phyloP scores from a whole-genome alignment of 164 flowering plant genomes.

The Piper longum region DNA sequence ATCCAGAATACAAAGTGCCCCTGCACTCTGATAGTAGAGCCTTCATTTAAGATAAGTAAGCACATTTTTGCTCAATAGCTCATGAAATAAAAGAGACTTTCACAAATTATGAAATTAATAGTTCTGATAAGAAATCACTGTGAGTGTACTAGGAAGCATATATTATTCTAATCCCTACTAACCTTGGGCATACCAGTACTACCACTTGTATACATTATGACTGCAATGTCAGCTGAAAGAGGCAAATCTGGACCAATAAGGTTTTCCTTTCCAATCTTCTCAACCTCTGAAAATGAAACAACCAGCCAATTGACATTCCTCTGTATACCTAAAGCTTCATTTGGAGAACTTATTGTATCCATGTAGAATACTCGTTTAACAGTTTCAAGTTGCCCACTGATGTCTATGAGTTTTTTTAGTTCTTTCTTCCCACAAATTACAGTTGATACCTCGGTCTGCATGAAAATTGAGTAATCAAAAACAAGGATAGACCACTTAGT shows the following conservation, averaged over 20 bases:
- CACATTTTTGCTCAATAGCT: neutral
- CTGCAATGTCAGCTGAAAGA: constrained; percentile 76
- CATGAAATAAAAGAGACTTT: neutral
- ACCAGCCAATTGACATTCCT: constrained; percentile 40
- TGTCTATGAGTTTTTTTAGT: constrained; percentile 55
- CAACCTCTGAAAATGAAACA: constrained; percentile 47
- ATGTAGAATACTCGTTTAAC: constrained; percentile 77
- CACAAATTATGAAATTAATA: neutral
- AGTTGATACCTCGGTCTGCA: constrained; percentile 90
- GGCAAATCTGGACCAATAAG: constrained; percentile 63
- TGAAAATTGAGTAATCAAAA: constrained; percentile 1
- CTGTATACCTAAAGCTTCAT: constrained; percentile 22
- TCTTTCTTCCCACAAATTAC: constrained; percentile 87
- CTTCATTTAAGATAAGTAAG: neutral
- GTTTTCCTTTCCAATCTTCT: constrained; percentile 53
- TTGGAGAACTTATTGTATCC: constrained; percentile 46
- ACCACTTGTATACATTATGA: constrained; percentile 98
- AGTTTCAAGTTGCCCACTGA: constrained; percentile 77
- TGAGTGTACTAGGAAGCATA: neutral
- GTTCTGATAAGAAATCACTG: neutral
- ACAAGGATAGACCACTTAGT: neutral
- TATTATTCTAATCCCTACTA: constrained; percentile 5
- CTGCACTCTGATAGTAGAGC: neutral
- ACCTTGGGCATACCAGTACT: constrained; percentile 99
- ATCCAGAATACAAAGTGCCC: too few species aligned